Base-by-base conservation (phyloP, 2,329 filamentous ascomycete species). In the Aspergillus sp. region DNA sequence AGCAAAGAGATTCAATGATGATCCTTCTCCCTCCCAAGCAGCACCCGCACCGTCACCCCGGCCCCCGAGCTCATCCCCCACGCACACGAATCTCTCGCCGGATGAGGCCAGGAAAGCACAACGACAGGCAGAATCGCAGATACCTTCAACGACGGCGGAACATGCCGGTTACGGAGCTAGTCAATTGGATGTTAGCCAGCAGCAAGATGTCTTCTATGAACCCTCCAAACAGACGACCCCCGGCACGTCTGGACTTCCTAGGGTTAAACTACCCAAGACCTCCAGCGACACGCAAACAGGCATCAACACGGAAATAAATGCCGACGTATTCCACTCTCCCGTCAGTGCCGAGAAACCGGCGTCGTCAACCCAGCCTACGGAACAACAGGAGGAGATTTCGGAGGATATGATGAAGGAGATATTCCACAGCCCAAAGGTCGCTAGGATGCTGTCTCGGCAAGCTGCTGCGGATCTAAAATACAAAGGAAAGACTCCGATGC, bases 391-490 rank as follows among this genome's bases (percentile, higher is more conserved):
- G 17, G 78, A 83, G n/a, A 61, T 83, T 15, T 80, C 85, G 3
- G 83, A 86, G 56, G 86, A 83, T 50, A 78, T 88, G 67, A 82
- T 88, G 68, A 81, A 82, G 5, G 82, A 86, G 64, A 73, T 89
- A 0, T 90, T 90, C 68, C 83, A 84, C 58, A 89, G 84, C 57
- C 83, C 82, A 3, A 81, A 80, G 57, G 83, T 88, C 19, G 83
- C 85, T 27, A 81, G 77, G 61, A 78, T 85, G 72, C 75, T 89
- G 13, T 81, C 83, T 30, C 78, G 78, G 30, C 79, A 82, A 62
- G 73, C 62, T 38, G 63, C 62, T 10, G 58, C 64, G 11, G 64
- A 63, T 39, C n/a, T 44, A 10, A 58, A 41, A 11, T 57, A 49
- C 23, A 51, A 49, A 23, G 13, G 54, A 39, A n/a, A 3, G 19